These are phyloP conservation scores for Daldinia grandis DNA, from an alignment of 495 filamentous ascomycete genomes.

Conservation along the genomic window DNA sequence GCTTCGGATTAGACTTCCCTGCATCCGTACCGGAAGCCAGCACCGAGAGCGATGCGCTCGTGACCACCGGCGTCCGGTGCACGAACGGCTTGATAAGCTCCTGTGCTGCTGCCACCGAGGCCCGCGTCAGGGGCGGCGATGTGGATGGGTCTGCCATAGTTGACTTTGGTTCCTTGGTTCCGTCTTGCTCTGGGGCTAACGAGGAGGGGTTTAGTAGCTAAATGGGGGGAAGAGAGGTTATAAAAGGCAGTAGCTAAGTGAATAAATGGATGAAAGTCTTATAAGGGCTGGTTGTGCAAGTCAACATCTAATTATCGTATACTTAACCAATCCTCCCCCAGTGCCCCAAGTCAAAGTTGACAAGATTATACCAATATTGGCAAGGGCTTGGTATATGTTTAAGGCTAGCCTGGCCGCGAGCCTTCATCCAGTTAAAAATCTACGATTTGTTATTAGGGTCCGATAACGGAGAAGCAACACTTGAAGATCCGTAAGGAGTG, in stretches of 20 bases:
- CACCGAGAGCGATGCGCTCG: conserved; percentile 72
- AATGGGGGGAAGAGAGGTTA: neutral
- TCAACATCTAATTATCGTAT: neutral
- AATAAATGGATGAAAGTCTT: conserved; percentile 4
- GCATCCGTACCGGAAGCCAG: conserved; percentile 73
- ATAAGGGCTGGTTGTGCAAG: neutral
- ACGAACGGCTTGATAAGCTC: conserved; percentile 75
- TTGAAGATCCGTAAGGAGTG: neutral
- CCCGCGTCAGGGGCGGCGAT: conserved; percentile 69
- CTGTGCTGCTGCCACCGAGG: conserved; percentile 74
- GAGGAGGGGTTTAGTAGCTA: neutral
- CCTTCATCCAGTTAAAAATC: conserved; percentile 33
- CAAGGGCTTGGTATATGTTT: neutral
- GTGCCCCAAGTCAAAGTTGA: neutral
- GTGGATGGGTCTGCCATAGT: conserved; percentile 61
- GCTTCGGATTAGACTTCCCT: conserved; percentile 61
- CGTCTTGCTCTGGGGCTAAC: neutral
- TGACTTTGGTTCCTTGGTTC: neutral
- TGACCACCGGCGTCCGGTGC: conserved; percentile 85
- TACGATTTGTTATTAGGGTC: conserved; percentile 28
- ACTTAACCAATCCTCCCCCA: neutral
- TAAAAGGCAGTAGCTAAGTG: neutral
- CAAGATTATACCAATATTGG: neutral
- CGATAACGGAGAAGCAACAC: conserved; percentile 37
- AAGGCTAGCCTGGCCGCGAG: neutral